A percentile compares a stretch with the other conserved stretches of the same genome.
Conservation (phyloP, 75 land plant species). For the Isoetes taiwanensis region DNA sequence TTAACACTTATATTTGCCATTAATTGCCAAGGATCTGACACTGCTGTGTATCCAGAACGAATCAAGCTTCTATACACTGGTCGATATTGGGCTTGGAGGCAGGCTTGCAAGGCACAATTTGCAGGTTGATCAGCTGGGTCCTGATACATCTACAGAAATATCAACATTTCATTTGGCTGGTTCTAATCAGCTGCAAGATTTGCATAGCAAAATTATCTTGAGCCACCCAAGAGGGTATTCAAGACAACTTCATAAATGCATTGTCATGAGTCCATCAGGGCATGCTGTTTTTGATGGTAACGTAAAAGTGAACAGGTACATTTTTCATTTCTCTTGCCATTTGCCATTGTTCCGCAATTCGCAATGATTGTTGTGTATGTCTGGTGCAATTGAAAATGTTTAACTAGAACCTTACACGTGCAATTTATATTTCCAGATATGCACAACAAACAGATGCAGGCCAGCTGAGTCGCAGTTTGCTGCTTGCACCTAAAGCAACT, state of each 20-base stretch:
- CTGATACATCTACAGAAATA: conserved; percentile 79
- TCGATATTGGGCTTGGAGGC: conserved; percentile 72
- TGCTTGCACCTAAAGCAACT: conserved; percentile 76
- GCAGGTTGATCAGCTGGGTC: conserved; percentile 73
- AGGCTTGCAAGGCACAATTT: conserved; percentile 86
- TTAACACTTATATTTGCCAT: too few relatives aligned
- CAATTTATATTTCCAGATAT: conserved; percentile 30
- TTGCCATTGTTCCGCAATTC: neutral
- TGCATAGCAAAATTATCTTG: conserved; percentile 70
- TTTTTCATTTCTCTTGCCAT: neutral
- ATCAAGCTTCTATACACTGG: conserved; percentile 55
- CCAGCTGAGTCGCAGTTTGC: conserved; percentile 73
- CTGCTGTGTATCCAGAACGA: too few relatives aligned
- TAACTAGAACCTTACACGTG: neutral
- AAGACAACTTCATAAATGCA: conserved; percentile 88
- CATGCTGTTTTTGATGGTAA: conserved; percentile 95
- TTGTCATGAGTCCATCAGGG: conserved; percentile 60
- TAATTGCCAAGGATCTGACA: too few relatives aligned
- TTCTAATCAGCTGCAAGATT: conserved; percentile 65
- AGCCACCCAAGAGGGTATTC: conserved; percentile 77
- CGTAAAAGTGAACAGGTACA: conserved; percentile 82
- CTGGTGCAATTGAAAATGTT: too few relatives aligned
- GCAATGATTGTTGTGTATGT: too few relatives aligned
- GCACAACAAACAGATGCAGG: conserved; percentile 99
- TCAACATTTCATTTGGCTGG: conserved; percentile 57